These are phyloP conservation scores for Tetracentron sinense DNA, from an alignment of 164 flowering plant genomes.

Conservation along the genomic window DNA sequence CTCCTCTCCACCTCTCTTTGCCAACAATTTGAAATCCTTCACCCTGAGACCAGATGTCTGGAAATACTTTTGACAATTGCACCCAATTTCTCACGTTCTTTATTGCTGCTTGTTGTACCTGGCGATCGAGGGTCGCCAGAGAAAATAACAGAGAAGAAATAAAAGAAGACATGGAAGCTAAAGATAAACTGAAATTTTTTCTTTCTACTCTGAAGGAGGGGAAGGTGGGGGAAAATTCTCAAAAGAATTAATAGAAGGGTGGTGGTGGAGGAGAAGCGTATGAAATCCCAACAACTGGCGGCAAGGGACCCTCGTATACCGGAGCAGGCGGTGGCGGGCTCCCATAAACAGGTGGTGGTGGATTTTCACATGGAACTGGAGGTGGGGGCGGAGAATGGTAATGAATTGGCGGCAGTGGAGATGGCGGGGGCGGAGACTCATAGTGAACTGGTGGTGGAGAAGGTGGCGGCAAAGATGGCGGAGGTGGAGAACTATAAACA, in stretches of 20 bases:
- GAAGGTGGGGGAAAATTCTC: slow-evolving; percentile 44
- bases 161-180: slow-evolving; percentile 12
- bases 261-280: slow-evolving; percentile 77
- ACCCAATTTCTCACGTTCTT: not conserved
- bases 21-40: not conserved
- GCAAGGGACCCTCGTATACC: slow-evolving; percentile 65
- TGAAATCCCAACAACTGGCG: slow-evolving; percentile 56
- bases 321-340: slow-evolving; percentile 46
- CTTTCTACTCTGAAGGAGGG: slow-evolving; percentile 9
- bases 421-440: slow-evolving; percentile 18
- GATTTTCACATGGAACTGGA: slow-evolving; percentile 12
- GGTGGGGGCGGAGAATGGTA: slow-evolving; percentile 14
- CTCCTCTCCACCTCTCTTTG: slow-evolving; percentile 9
- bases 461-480: slow-evolving; percentile 9
- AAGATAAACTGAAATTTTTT: slow-evolving; percentile 13
- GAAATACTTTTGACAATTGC: not conserved
- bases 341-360: slow-evolving; percentile 17
- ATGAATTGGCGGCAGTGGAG: slow-evolving; percentile 11
- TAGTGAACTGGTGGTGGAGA: slow-evolving; percentile 18
- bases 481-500: slow-evolving; percentile 7
- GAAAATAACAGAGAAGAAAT: slow-evolving; percentile 12
- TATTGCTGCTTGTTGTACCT: not conserved
- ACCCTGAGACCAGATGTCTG: not conserved
- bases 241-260: slow-evolving; percentile 77
- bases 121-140: slow-evolving; percentile 33